Evolutionary conservation across 352 stramenopile species (phyloP).

Genomic region (Phytophthora quininea): DNA sequence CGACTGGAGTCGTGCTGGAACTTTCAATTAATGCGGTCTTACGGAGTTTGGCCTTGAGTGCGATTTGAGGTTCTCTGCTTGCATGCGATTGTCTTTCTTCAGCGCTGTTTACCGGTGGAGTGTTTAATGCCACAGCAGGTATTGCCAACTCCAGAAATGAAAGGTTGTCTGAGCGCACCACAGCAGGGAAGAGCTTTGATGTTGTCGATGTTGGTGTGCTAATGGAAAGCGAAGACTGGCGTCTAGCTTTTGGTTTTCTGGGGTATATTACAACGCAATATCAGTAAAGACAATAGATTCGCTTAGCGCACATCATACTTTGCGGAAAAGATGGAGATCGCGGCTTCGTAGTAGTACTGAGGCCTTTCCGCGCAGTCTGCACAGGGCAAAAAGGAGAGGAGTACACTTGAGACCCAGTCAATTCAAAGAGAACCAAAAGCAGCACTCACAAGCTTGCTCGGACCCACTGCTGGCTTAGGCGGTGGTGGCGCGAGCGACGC

Average conservation of each 20-base stretch:
- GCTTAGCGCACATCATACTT: slow-evolving; percentile 17
- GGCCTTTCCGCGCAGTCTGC: slow-evolving; percentile 18
- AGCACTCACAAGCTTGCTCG: slow-evolving; percentile 26
- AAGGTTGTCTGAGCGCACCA: slow-evolving; percentile 8
- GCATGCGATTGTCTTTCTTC: background rate
- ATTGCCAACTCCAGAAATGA: slow-evolving; percentile 8
- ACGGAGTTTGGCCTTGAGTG: slow-evolving; percentile 4
- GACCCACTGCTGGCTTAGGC: slow-evolving; percentile 6
- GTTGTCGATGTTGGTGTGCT: slow-evolving; percentile 16
- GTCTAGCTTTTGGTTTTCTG: slow-evolving; percentile 33
- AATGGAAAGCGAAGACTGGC: slow-evolving; percentile 26
- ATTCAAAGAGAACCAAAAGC: background rate
- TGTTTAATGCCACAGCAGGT: background rate
- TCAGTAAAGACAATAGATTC: background rate
- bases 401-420: background rate
- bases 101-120: background rate
- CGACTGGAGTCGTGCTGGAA: background rate
- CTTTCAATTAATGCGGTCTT: slow-evolving; percentile 15
- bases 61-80: background rate
- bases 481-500: slow-evolving; percentile 18
- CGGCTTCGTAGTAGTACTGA: slow-evolving; percentile 23
- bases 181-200: slow-evolving; percentile 21
- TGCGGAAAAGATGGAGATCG: slow-evolving; percentile 22
- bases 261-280: background rate
- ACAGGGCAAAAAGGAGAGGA: background rate